Evolutionary conservation across 441 rosid genomes (phyloP), one percentile per base, ranked within the genome.

Genomic region (Theobroma grandiflorum): DNA sequence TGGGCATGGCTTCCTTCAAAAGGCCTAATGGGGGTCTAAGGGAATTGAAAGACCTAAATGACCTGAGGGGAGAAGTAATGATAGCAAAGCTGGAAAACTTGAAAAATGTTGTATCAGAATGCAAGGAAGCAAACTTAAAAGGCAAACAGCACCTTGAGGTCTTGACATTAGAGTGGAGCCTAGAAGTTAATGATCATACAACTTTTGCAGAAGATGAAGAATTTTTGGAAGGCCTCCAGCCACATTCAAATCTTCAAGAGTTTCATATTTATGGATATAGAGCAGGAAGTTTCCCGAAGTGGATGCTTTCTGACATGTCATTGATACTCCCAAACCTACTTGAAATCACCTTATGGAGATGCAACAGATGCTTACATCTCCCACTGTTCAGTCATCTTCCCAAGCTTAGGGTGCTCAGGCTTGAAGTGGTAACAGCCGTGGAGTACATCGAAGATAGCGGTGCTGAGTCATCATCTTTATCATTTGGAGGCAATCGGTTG

Each of bases 131-230:
- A 31, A 71, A 71, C 61, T 50, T 50, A 61, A 50, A 33, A 14
- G 75, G 14, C 8, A 71, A 71, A 31, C 15, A 33, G 20, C 61
- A 71, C 22, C 75, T 71, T 16, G 75, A 71, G 45, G 61, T 50
- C 15, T 50, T 71, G 75, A 71, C 75, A 15, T 71, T 71, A 33
- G 75, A 71, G 31, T 71, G 75, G 75, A 71, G 61, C 75, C 75
- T 15, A 33, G 75, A 71, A 50, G 61, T 33, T 50, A 50, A 52
- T 31, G 33, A 70, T 52, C 61, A 71, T 71, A 33, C 16, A 50
- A 50, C 37, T 49, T 71, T 52, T 50, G 75, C 33, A 71, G 75
- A 71, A 71, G 61, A 50, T 71, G 43, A 71, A 49, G 59, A 43
- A 15, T 33, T 71, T 61, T 71, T 71, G 43, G 61, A 71, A 8